Percentiles rank a stretch among this genome's conserved stretches.
Evolutionary conservation across 192 early-diverging fungal genomes (phyloP).

Genomic region (Coemansia erecta): DNA sequence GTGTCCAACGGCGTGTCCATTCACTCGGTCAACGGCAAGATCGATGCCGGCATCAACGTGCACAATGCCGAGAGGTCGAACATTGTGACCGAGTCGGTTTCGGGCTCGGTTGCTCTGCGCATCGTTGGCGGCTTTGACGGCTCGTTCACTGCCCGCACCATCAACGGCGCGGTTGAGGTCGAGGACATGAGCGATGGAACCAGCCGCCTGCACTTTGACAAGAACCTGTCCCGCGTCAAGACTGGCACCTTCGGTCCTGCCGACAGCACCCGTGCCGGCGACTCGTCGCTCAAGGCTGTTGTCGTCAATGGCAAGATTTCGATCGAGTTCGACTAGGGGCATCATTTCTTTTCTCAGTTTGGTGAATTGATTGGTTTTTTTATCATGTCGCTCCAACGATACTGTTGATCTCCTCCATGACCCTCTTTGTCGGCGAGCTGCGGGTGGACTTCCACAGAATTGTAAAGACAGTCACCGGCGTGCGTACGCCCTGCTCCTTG

Average conservation of each 20-base stretch:
- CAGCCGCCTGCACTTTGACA: constrained; percentile 54
- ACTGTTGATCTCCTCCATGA: constrained; percentile 43
- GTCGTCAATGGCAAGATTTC: constrained; percentile 35
- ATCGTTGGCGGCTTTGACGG: constrained; percentile 48
- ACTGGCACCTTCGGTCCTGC: constrained; percentile 43
- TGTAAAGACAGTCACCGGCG: constrained; percentile 35
- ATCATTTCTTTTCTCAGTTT: neutral
- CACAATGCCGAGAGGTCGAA: constrained; percentile 30
- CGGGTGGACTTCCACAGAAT: constrained; percentile 42
- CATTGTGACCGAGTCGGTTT: constrained; percentile 35
- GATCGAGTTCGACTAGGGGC: constrained; percentile 37
- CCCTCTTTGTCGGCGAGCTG: constrained; percentile 15
- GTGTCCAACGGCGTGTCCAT: constrained; percentile 21
- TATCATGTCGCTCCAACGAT: constrained; percentile 20
- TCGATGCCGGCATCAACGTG: constrained; percentile 44
- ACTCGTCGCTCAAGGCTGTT: constrained; percentile 29
- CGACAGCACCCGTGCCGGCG: constrained; percentile 20
- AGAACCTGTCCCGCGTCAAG: constrained; percentile 33
- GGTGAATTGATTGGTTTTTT: constrained; percentile 4
- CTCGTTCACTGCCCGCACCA: constrained; percentile 30
- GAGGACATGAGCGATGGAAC: constrained; percentile 49
- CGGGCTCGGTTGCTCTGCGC: constrained; percentile 31
- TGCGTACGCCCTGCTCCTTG: constrained; percentile 9
- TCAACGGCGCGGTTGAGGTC: constrained; percentile 33
- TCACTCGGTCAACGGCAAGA: constrained; percentile 37